These are phyloP conservation scores for Elsinoe fawcettii DNA, from an alignment of 2,329 filamentous ascomycete species.

Conservation along the genomic window DNA sequence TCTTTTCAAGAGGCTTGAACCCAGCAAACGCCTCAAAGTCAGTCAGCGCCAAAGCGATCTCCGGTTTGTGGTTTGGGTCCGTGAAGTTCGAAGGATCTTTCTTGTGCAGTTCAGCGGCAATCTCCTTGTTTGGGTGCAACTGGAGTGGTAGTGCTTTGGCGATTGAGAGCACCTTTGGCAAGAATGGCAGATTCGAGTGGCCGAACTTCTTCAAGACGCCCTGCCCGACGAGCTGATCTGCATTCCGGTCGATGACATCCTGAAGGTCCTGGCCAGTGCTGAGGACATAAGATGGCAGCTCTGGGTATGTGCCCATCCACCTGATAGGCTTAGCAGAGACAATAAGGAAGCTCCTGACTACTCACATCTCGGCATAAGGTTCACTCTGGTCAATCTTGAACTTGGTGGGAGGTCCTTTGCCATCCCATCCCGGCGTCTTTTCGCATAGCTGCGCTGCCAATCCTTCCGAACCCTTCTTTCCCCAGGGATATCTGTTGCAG, in stretches of 20 bases:
- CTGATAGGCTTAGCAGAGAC: conserved; percentile 19
- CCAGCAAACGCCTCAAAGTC: conserved; percentile 70
- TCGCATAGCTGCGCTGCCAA: conserved; percentile 58
- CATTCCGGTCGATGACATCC: conserved; percentile 54
- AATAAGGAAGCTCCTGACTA: background rate
- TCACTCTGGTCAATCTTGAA: conserved; percentile 59
- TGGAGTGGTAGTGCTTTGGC: conserved; percentile 67
- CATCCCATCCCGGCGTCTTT: conserved; percentile 50
- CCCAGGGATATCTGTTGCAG: conserved; percentile 62
- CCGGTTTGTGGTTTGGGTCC: conserved; percentile 71
- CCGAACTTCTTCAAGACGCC: conserved; percentile 55
- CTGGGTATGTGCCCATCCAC: conserved; percentile 73
- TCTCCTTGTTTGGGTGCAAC: conserved; percentile 63
- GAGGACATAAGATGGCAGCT: conserved; percentile 57
- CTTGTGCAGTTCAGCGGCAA: conserved; percentile 56
- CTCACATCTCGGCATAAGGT: conserved; percentile 53
- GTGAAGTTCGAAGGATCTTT: conserved; percentile 58
- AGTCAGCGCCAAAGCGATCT: conserved; percentile 64
- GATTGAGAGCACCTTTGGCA: conserved; percentile 71
- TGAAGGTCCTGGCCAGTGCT: conserved; percentile 56
- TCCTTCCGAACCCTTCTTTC: conserved; percentile 58
- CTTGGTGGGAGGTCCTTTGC: conserved; percentile 23
- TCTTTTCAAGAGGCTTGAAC: conserved; percentile 58
- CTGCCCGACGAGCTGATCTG: conserved; percentile 56
- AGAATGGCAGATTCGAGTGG: conserved; percentile 57